phyloP scores from a whole-genome alignment of 768 basidiomycete species.

The Xerocomellus dryophilus region DNA sequence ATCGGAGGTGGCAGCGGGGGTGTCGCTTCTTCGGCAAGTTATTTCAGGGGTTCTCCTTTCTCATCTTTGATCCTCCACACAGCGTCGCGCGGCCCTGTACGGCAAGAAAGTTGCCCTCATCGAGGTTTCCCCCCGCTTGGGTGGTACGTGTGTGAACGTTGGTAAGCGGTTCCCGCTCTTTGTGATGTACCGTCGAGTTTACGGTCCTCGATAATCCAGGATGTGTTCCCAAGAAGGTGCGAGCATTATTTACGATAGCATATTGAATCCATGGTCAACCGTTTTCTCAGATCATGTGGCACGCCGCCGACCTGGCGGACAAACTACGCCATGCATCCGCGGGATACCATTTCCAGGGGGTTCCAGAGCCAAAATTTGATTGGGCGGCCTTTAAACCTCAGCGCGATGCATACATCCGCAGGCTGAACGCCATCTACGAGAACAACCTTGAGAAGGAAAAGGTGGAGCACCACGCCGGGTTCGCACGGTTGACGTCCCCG shows the following conservation, averaged over 20 bases:
- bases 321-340: conserved; percentile 70
- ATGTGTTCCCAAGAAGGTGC: conserved; percentile 95
- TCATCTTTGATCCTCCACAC: background rate
- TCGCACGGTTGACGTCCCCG: conserved; percentile 66
- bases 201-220: conserved; percentile 43
- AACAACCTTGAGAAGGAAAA: conserved; percentile 82
- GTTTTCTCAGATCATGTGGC: conserved; percentile 87
- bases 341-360: conserved; percentile 70
- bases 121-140: conserved; percentile 69
- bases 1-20: conserved; percentile 96
- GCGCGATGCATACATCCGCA: conserved; percentile 91
- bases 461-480: conserved; percentile 84
- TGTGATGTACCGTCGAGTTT: background rate
- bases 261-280: background rate
- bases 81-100: conserved; percentile 90
- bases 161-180: conserved; percentile 48
- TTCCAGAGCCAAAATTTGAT: conserved; percentile 64
- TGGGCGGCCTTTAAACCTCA: conserved; percentile 92
- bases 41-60: background rate
- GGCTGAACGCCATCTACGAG: conserved; percentile 89
- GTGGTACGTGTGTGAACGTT: conserved; percentile 98
- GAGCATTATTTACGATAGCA: background rate
- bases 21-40: conserved; percentile 76
- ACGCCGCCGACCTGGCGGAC: conserved; percentile 87
- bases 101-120: conserved; percentile 92